These are phyloP conservation scores for Leccinum pachyderme DNA, from an alignment of 1,284 basidiomycete genomes.

Conservation along the genomic window DNA sequence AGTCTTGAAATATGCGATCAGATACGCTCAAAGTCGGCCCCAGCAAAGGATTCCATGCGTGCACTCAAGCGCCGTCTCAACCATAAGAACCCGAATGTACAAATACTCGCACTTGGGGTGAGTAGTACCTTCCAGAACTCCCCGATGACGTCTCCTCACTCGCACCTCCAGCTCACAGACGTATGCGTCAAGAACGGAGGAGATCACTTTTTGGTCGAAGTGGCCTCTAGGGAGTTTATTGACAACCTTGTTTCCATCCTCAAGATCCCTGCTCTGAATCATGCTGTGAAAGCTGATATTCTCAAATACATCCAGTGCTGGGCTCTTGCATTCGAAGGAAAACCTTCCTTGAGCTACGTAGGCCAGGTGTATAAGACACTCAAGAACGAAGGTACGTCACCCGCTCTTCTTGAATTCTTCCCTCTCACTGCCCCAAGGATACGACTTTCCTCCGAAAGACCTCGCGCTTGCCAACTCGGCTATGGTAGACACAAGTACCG, in stretches of 20 bases:
- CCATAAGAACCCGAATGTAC: conserved; percentile 97
- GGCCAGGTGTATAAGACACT: conserved; percentile 81
- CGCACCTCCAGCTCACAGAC: conserved; percentile 71
- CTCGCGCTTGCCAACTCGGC: conserved; percentile 65
- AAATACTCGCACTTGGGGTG: conserved; percentile 83
- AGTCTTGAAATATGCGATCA: conserved; percentile 97
- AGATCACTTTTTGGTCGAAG: conserved; percentile 83
- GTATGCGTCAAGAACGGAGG: conserved; percentile 98
- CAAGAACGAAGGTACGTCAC: conserved; percentile 63
- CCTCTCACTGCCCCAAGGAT: conserved; percentile 45
- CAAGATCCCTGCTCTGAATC: conserved; percentile 69
- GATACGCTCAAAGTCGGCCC: conserved; percentile 88
- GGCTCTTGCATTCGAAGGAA: conserved; percentile 88
- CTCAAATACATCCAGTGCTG: conserved; percentile 87
- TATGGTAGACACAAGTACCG: conserved; percentile 85
- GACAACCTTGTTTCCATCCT: conserved; percentile 88
- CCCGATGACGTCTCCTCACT: conserved; percentile 12
- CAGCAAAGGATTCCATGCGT: conserved; percentile 86
- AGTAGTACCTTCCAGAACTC: conserved; percentile 40
- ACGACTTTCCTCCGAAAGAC: conserved; percentile 82
- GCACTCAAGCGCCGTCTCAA: conserved; percentile 84
- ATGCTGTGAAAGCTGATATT: conserved; percentile 83
- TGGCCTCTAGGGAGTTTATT: conserved; percentile 89
- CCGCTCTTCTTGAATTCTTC: neutral
- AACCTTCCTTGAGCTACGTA: conserved; percentile 72